Percentiles rank a stretch among this genome's conserved stretches.
These are phyloP conservation scores for Phragmites australis DNA, from an alignment of 176 grass and related monocot species.

Conservation along the genomic window DNA sequence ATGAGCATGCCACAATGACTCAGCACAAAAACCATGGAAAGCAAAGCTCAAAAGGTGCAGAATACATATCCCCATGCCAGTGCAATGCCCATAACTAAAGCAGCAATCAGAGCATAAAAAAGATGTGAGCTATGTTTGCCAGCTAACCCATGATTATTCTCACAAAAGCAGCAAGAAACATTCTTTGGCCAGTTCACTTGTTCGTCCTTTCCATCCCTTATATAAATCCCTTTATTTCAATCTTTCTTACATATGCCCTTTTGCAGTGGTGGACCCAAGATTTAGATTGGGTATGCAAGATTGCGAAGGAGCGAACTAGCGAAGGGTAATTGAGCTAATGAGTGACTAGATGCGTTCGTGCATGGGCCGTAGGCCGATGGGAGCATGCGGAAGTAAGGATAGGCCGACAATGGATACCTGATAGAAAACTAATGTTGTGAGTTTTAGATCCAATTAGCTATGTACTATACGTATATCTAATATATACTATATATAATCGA, in stretches of 20 bases:
- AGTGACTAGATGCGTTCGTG: too few relatives aligned
- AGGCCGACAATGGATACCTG: too few relatives aligned
- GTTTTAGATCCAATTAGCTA: too few relatives aligned
- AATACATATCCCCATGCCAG: conserved; percentile 13
- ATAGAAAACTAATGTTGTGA: too few relatives aligned
- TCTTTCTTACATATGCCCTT: background rate
- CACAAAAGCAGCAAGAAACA: conserved; percentile 34
- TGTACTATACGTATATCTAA: too few relatives aligned
- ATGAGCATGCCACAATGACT: background rate
- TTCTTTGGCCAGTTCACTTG: conserved; percentile 7
- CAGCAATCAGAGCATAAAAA: conserved; percentile 40
- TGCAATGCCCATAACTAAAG: conserved; percentile 15
- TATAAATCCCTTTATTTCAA: background rate
- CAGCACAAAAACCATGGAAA: background rate
- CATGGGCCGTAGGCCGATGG: too few relatives aligned
- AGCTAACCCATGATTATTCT: conserved; percentile 36
- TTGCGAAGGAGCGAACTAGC: too few relatives aligned
- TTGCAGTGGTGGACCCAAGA: too few relatives aligned
- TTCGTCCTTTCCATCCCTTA: background rate
- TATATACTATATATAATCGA: too few relatives aligned
- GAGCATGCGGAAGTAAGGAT: too few relatives aligned
- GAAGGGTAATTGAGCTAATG: too few relatives aligned
- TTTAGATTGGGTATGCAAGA: background rate
- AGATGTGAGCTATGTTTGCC: conserved; percentile 36
- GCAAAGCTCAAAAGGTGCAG: background rate